A percentile compares a stretch with the other conserved stretches of the same genome.
Conservation (phyloP, 1,139 yeast genomes). For the Yarrowia galli region DNA sequence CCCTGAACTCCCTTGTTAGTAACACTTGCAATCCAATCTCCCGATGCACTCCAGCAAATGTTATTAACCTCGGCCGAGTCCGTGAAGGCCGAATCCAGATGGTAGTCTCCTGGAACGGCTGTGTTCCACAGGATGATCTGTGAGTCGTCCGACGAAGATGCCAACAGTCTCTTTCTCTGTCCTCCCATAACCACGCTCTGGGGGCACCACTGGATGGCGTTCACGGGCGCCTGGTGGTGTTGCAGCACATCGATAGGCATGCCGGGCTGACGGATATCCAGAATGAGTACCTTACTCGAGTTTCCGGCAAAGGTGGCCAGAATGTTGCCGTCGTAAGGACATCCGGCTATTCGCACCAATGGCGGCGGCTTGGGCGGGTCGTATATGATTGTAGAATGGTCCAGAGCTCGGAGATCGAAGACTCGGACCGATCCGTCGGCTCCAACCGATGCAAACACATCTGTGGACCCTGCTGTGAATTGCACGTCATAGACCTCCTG, state of each 20-base stretch:
- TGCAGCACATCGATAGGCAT: constrained; percentile 72
- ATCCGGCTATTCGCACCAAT: constrained; percentile 74
- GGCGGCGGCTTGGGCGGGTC: constrained; percentile 72
- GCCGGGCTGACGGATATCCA: constrained; percentile 91
- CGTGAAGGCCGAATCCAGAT: constrained; percentile 62
- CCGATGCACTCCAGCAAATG: constrained; percentile 73
- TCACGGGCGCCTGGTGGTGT: constrained; percentile 73
- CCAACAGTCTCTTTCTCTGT: constrained; percentile 59
- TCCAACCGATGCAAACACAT: constrained; percentile 90
- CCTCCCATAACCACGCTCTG: constrained; percentile 48
- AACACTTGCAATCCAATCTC: constrained; percentile 84
- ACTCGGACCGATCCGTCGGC: constrained; percentile 95
- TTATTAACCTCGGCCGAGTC: constrained; percentile 76
- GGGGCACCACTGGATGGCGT: constrained; percentile 87
- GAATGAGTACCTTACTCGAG: constrained; percentile 68
- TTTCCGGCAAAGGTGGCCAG: constrained; percentile 83
- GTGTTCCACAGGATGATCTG: constrained; percentile 90
- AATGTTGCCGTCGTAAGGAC: constrained; percentile 78
- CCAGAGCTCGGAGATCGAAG: constrained; percentile 86
- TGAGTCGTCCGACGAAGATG: constrained; percentile 90
- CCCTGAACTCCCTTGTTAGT: constrained; percentile 85
- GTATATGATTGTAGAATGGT: constrained; percentile 92
- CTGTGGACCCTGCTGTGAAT: constrained; percentile 75
- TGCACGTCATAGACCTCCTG: constrained; percentile 93
- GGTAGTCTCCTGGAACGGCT: constrained; percentile 40